A percentile compares a stretch with the other conserved stretches of the same genome.
Conservation (phyloP, 305 asterid genomes). For the Rubia peregrina region DNA sequence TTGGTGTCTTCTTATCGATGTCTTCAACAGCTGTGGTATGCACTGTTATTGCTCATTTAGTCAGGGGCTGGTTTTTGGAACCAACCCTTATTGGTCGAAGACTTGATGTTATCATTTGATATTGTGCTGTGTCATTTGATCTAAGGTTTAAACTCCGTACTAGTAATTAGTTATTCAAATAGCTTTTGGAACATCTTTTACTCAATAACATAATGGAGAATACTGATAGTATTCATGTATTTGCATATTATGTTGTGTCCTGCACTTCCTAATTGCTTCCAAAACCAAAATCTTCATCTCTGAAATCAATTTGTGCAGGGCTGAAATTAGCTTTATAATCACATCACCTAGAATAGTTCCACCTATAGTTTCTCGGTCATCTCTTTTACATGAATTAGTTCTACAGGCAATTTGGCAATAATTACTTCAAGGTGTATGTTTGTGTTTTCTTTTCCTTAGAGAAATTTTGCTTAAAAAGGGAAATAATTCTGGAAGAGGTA, state of each 20-base stretch:
- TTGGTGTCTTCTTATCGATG: slow-evolving; percentile 84
- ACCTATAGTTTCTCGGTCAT: background rate
- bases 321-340: background rate
- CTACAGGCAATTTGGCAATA: background rate
- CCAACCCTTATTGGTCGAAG: slow-evolving; percentile 11
- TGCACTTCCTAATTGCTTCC: slow-evolving; percentile 6
- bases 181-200: background rate
- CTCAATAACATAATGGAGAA: background rate
- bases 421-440: background rate
- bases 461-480: background rate
- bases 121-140: background rate
- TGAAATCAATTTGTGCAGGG: background rate
- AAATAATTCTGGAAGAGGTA: background rate
- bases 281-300: background rate
- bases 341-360: background rate
- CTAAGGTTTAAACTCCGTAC: background rate
- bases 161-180: background rate
- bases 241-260: background rate
- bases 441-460: background rate
- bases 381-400: background rate
- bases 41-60: slow-evolving; percentile 19
- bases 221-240: background rate
- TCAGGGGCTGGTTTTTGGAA: slow-evolving; percentile 2
- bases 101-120: background rate
- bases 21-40: slow-evolving; percentile 85